phyloP scores from a whole-genome alignment of 176 grass and related monocot species.

The Alopecurus myosuroides region DNA sequence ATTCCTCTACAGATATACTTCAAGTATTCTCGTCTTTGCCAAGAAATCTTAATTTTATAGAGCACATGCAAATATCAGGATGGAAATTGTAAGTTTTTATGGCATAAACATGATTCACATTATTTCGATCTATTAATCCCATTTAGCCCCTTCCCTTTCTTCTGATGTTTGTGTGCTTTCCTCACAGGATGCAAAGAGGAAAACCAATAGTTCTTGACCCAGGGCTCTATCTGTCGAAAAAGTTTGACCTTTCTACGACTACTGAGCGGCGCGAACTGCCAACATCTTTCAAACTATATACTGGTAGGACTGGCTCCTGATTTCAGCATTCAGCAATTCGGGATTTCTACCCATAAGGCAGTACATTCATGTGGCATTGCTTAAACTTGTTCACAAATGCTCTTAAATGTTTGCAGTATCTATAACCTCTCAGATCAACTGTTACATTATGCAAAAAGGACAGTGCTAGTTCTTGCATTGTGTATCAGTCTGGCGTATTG shows the following conservation, averaged over 20 bases:
- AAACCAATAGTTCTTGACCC: conserved; percentile 87
- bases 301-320: conserved; percentile 43
- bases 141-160: background rate
- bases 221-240: conserved; percentile 93
- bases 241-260: conserved; percentile 75
- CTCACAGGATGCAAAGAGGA: conserved; percentile 62
- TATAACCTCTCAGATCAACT: background rate
- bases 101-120: background rate
- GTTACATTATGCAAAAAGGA: background rate
- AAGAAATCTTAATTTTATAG: conserved; percentile 97
- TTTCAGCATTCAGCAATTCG: conserved; percentile 9
- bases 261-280: conserved; percentile 72
- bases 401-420: background rate
- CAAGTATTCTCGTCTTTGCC: conserved; percentile 91
- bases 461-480: background rate
- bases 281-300: conserved; percentile 93
- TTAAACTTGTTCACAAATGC: background rate
- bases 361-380: background rate
- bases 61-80: conserved; percentile 82
- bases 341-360: background rate
- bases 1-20: conserved; percentile 85
- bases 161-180: conserved; percentile 16
- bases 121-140: background rate
- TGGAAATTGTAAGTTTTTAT: conserved; percentile 83
- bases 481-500: background rate